These are phyloP conservation scores for Pseudogymnoascus destructans DNA, from an alignment of 2,329 filamentous ascomycete genomes.

Conservation along the genomic window DNA sequence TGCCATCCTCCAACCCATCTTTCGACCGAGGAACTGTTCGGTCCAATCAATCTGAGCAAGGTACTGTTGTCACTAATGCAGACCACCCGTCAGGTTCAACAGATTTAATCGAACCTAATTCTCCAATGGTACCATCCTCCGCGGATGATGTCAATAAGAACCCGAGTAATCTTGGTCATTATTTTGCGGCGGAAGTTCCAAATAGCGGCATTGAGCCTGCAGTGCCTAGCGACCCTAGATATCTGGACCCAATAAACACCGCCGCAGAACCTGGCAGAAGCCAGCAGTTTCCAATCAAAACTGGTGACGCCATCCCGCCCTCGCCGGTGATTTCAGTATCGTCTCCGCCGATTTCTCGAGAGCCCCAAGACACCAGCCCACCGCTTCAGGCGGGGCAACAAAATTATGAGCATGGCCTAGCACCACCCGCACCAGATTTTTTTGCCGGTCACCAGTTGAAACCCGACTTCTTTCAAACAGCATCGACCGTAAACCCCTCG, in stretches of 20 bases:
- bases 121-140: slow-evolving; percentile 17
- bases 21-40: background rate
- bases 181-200: slow-evolving; percentile 21
- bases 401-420: slow-evolving; percentile 30
- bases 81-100: slow-evolving; percentile 21
- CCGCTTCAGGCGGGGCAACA: slow-evolving; percentile 17
- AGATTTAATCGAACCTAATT: slow-evolving; percentile 3
- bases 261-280: slow-evolving; percentile 14
- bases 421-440: slow-evolving; percentile 30
- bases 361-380: slow-evolving; percentile 27
- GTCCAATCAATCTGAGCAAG: background rate
- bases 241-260: slow-evolving; percentile 2
- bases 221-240: slow-evolving; percentile 20
- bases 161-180: slow-evolving; percentile 17
- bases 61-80: slow-evolving; percentile 31
- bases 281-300: slow-evolving; percentile 16
- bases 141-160: slow-evolving; percentile 19
- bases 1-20: slow-evolving; percentile 25
- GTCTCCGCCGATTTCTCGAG: slow-evolving; percentile 17
- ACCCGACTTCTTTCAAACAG: slow-evolving; percentile 22
- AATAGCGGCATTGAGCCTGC: slow-evolving; percentile 27
- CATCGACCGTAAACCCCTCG: slow-evolving; percentile 3
- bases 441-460: slow-evolving; percentile 23
- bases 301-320: slow-evolving; percentile 20
- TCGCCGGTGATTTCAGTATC: slow-evolving; percentile 25